Evolutionary conservation across 208 protist genomes (phyloP), one percentile per base, ranked within the genome.

Genomic region (Strigomonas culicis): DNA sequence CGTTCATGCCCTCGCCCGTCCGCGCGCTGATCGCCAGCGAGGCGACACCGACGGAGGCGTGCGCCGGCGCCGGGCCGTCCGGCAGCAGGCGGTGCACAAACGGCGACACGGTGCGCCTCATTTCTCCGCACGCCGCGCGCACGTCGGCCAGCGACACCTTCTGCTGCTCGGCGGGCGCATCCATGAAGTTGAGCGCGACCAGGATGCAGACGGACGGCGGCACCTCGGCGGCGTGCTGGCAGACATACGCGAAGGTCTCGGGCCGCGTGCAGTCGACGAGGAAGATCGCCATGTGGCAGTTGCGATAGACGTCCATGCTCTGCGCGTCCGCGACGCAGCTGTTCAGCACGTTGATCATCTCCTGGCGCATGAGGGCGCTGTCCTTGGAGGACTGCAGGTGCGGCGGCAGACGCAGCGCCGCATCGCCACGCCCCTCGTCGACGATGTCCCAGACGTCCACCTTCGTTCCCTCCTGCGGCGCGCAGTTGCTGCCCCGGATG

Each of bases 381-480:
- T 21, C 52, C 4, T 34, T 58, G 13, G 30, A 39, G 6, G 30
- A 24, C 58, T 17, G 64, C 43, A 47, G 59, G 51, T 57, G 43
- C 8, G 49, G 62, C 49, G 60, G 62, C 3, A 55, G 72, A 10
- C 57, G 50, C 32, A 57, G 51, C 24, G 53, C 53, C 1, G 47
- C n/a, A 13, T 46, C 53, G 28, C 68, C 55, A 15, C 68, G 59
- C 22, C 83, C 68, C 32, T 83, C 76, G 63, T 90, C 88, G 3
- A 88, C 79, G 0, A 91, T 80, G 28, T 94, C 85, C 88, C 85
- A 94, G 0, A 94, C 57, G 43, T 92, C 85, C 31, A 94, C 85
- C 61, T 88, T 89, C 4, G 77, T 83, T 10, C 85, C 82, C 50
- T 84, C 77, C 49, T 79, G 59, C 10, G 68, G 66, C 24, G 64